Base-by-base conservation (phyloP, 768 basidiomycete species). In the Amanita brunnescens region DNA sequence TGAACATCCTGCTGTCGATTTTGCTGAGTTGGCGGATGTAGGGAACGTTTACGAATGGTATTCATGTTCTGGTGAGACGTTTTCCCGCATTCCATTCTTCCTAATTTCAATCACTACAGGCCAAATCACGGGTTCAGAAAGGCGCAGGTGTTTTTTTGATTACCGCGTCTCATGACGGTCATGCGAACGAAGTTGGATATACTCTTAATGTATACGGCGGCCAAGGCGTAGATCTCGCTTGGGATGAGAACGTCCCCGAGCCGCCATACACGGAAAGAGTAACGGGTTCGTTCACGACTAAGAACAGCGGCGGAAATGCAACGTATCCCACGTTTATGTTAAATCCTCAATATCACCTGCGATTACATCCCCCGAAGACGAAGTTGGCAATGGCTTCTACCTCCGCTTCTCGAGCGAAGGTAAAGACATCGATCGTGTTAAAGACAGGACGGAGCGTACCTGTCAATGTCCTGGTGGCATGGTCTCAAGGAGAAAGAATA, bases 261-360 rank as follows among this genome's bases (percentile, higher is more conserved):
- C 70, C 75, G 23, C 71, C 69, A 2, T 78, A 70, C 55, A 67
- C 65, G 0, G 60, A 65, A 21, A 74, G 69, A 65, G 76, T 73
- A 52, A 38, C 77, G 0, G 86, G 81, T 6, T 59, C 69, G 0
- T 73, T 95, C 55, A 83, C 82, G 0, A 75, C 67, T 32, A 82
- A 81, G 57, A 90, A 80, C 24, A 78, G 89, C 0, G 95, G 95
- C 0, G 95, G 95, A 1, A 94, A 93, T 60, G 78, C 82, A 51
- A 78, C 80, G 4, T 73, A 81, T 56, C 80, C 89, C 0, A 84
- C 86, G 0, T 96, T 87, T 65, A 87, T 95, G 82, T 65, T 79
- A 44, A 98, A 97, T 61, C 94, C 94, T 0, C 91, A 96, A 61
- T 97, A 90, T 65, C 75, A 76, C 50, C 70, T 97, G 12, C 74